Conservation (phyloP, 345 rosid species). For the Eucalyptus guilfoylei region DNA sequence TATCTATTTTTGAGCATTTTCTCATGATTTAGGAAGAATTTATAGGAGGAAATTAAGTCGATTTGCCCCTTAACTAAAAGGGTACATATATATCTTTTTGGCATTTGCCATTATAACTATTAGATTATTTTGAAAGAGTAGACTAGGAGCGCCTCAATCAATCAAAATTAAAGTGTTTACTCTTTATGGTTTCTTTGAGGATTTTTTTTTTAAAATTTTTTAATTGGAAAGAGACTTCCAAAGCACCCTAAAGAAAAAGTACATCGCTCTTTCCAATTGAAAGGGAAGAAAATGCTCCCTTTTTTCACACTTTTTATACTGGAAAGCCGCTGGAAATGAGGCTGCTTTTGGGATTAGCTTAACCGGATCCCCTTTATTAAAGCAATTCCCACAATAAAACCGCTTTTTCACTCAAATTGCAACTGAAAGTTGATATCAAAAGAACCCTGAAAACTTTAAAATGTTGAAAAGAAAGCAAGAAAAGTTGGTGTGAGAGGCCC, state of each 20-base stretch:
- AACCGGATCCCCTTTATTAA: conserved; percentile 14
- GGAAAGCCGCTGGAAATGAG: conserved; percentile 7
- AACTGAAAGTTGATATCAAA: conserved; percentile 1
- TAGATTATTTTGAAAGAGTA: background rate
- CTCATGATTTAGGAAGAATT: background rate
- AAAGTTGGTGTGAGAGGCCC: conserved; percentile 1
- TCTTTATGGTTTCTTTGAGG: background rate
- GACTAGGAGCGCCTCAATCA: background rate
- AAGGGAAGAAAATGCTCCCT: conserved; percentile 31
- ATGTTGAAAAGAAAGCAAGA: background rate
- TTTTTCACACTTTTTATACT: conserved; percentile 26
- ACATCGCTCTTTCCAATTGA: conserved; percentile 8
- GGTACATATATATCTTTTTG: background rate
- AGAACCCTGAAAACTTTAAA: background rate
- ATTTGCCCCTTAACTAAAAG: background rate
- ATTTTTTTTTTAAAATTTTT: background rate
- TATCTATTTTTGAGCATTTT: background rate
- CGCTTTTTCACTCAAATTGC: conserved; percentile 18
- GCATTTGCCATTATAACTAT: background rate
- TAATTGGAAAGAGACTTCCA: conserved; percentile 23
- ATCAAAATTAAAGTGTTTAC: background rate
- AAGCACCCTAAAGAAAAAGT: conserved; percentile 52
- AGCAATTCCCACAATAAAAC: conserved; percentile 10
- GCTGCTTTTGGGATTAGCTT: conserved; percentile 9
- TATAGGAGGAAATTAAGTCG: background rate